Percentiles rank a stretch among this genome's conserved stretches.
phyloP scores from a whole-genome alignment of 208 protist species.

The Wallacemonas rigidus region DNA sequence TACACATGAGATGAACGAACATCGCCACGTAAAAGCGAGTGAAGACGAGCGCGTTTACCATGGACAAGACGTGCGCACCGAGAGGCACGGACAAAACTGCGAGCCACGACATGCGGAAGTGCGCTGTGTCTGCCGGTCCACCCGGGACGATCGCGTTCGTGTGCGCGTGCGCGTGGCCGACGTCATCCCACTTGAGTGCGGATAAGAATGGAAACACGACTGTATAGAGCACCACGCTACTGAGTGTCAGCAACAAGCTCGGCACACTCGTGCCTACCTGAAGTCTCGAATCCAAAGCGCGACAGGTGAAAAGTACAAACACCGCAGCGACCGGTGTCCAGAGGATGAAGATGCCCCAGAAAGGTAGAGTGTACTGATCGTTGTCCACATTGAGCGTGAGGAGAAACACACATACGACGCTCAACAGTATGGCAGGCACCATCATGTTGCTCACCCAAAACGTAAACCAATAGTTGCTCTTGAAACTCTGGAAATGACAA shows the following conservation, averaged over 20 bases:
- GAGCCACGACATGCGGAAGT: slow-evolving; percentile 9
- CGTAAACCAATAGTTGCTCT: neutral
- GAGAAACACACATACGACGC: neutral
- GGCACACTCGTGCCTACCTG: neutral
- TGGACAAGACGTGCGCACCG: neutral
- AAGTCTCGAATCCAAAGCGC: neutral
- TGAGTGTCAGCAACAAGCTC: neutral
- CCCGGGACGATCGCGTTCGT: neutral
- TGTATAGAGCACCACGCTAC: neutral
- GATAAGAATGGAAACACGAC: slow-evolving; percentile 11
- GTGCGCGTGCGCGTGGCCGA: slow-evolving; percentile 8
- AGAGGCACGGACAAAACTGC: neutral
- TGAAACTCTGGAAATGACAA: neutral
- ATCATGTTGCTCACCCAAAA: neutral
- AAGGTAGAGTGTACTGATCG: neutral
- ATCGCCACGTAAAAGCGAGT: neutral
- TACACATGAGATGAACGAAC: neutral
- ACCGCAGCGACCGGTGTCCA: slow-evolving; percentile 5
- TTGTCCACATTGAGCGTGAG: slow-evolving; percentile 5
- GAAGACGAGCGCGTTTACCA: neutral
- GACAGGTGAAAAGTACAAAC: neutral
- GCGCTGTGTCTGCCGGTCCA: neutral
- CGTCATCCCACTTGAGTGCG: slow-evolving; percentile 13
- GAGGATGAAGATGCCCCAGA: slow-evolving; percentile 17
- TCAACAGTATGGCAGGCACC: neutral